Evolutionary conservation across 2,329 filamentous ascomycete species (phyloP), one percentile per base, ranked within the genome.

Genomic region (Graphium sp.): DNA sequence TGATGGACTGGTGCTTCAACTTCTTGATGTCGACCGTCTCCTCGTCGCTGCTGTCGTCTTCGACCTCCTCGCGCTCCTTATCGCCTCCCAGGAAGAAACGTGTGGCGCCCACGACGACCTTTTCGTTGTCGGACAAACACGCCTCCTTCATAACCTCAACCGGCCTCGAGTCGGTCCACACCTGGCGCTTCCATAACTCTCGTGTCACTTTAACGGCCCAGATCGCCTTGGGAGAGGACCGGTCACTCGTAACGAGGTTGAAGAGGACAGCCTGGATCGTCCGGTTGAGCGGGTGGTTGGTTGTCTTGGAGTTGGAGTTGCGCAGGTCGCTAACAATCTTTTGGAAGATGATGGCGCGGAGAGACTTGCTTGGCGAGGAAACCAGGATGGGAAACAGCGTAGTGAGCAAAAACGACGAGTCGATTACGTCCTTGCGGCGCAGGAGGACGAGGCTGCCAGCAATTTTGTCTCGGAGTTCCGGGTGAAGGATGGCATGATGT

Each of bases 111-210:
- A 79, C 62, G 16, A 89, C 71, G 4, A 95, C 84, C 55, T 98
- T 98, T 42, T 91, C 82, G 41, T 94, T 92, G 29, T 93, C 78
- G 4, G 82, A 74, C 32, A 98, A 56, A 31, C 77, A 74, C 0
- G 87, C 84, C 53, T 93, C 80, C 54, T 92, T 92, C 85, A 98
- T 95, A 38, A 95, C 81, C 44, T 93, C 84, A n/a, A 95, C 89
- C 0, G 87, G 75, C 49, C 85, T 89, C 2, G 84, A 71, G 43
- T 98, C 89, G 7, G 80, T 83, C 89, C 89, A 98, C 37, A 95
- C 75, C 42, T 94, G 85, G 26, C 87, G 70, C 54, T 85, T 92
- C 89, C 89, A 98, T 45, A 98, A 60, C 56, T 98, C 89, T 36
- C 87, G 69, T 4, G 85, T 92, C 37, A 98, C 68, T 52, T 94